Percentiles rank a stretch among this genome's conserved stretches.
Conservation (phyloP, 1,284 basidiomycete genomes). For the Puccinia hordei region DNA sequence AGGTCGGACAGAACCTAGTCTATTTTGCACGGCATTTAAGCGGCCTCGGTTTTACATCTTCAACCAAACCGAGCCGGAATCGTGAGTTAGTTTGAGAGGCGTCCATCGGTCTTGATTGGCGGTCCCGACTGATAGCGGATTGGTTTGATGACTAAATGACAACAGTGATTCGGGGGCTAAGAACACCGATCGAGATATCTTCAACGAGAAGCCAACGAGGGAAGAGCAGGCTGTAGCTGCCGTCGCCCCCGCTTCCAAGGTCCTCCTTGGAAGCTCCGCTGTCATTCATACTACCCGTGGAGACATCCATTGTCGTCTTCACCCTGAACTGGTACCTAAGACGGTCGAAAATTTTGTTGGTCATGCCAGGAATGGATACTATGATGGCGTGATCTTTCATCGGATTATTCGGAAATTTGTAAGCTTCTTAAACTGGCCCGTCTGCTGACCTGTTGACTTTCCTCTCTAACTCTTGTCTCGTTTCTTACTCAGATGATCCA, state of each 20-base stretch:
- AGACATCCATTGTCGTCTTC: constrained; percentile 82
- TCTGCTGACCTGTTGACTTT: neutral
- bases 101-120: neutral
- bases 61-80: constrained; percentile 83
- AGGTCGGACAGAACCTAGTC: constrained; percentile 79
- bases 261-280: constrained; percentile 69
- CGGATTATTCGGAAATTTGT: constrained; percentile 95
- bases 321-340: constrained; percentile 87
- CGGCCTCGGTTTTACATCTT: constrained; percentile 96
- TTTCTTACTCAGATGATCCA: constrained; percentile 75
- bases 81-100: constrained; percentile 62
- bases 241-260: constrained; percentile 65
- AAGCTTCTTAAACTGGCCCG: constrained; percentile 53
- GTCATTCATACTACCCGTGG: constrained; percentile 94
- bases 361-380: constrained; percentile 87
- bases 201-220: constrained; percentile 95
- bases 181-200: constrained; percentile 90
- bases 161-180: constrained; percentile 68
- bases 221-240: constrained; percentile 91
- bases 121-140: neutral
- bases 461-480: neutral
- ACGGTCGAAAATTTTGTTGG: constrained; percentile 97
- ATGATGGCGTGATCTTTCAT: constrained; percentile 92
- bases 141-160: neutral
- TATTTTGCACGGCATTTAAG: constrained; percentile 92